Evolutionary conservation across 2,329 filamentous ascomycete genomes (phyloP), one percentile per base, ranked within the genome.

Genomic region (Cladophialophora yegresii): DNA sequence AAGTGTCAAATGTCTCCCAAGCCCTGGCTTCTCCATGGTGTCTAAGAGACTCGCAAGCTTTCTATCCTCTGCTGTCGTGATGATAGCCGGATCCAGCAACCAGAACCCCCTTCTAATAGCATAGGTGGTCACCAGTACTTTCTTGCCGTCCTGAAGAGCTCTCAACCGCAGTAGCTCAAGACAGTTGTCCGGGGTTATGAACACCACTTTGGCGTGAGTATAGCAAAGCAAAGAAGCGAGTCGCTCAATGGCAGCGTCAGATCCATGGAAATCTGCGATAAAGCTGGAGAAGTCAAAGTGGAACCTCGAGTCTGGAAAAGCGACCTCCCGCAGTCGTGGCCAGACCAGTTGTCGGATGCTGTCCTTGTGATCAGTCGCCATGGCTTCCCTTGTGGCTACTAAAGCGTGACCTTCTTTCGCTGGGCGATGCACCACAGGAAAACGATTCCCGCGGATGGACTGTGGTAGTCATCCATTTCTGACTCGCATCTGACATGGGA

Each of bases 151-250:
- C 54, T 69, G 70, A 30, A 81, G 71, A 7, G 78, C 76, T n/a
- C 70, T 69, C 26, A 70, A 68, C 13, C 79, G 74, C 28, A 81
- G 71, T 8, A 73, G 68, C 67, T 80, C 77, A n/a, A 81, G 73
- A 68, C 78, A 79, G 63, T 80, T 80, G 66, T 81, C 79, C 1
- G 78, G 76, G 4, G 77, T 77, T 23, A 78, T 75, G 64, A 81
- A 79, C 53, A 81, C 66, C 4, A 72, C 71, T 10, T 62, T 47
- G 3, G 75, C 73, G 8, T 66, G 57, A 20, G 67, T 54, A 65
- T 80, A 80, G 59, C 70, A 73, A 3, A 72, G 70, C 16, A 79
- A 68, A 3, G 71, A 61, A 1, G 70, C 60, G 2, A 81, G 67
- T 40, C 71, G 73, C 6, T 72, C 66, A 16, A 73, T 72, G 1